phyloP scores from a whole-genome alignment of 1,139 yeast species.

The Magnusiomyces suaveolens region DNA sequence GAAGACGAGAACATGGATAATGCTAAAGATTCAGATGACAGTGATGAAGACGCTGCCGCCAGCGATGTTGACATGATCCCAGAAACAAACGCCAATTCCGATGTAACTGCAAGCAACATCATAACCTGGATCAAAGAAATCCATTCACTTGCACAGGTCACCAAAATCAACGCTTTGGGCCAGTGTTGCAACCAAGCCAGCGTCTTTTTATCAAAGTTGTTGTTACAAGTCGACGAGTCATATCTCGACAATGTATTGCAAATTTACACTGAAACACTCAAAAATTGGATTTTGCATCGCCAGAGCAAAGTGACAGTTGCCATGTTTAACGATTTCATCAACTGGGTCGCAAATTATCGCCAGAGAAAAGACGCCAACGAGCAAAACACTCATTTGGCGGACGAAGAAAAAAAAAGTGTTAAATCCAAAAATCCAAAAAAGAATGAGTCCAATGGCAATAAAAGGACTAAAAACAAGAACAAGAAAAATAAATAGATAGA shows the following conservation, averaged over 20 bases:
- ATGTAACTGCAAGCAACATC: constrained; percentile 16
- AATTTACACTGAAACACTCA: constrained; percentile 48
- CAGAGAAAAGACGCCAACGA: constrained; percentile 1
- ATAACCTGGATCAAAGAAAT: constrained; percentile 23
- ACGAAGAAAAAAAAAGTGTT: neutral
- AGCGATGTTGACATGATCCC: constrained; percentile 18
- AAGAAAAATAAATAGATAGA: neutral
- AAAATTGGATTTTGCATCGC: constrained; percentile 47
- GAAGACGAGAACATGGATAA: constrained; percentile 13
- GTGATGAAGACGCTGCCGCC: constrained; percentile 19
- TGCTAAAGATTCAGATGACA: constrained; percentile 4
- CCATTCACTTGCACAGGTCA: constrained; percentile 37
- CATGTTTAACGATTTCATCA: constrained; percentile 67
- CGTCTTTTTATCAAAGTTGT: constrained; percentile 50
- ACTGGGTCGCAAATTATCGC: constrained; percentile 44
- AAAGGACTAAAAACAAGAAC: neutral
- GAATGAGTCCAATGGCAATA: neutral
- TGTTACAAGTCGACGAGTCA: constrained; percentile 27
- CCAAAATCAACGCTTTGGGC: constrained; percentile 43
- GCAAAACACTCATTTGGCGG: neutral
- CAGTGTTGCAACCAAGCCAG: constrained; percentile 55
- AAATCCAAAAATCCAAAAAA: neutral
- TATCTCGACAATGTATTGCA: constrained; percentile 36
- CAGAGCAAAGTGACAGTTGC: constrained; percentile 48
- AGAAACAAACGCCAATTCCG: neutral